phyloP scores from a whole-genome alignment of 2,329 filamentous ascomycete species.

The Coniochaeta hoffmannii region DNA sequence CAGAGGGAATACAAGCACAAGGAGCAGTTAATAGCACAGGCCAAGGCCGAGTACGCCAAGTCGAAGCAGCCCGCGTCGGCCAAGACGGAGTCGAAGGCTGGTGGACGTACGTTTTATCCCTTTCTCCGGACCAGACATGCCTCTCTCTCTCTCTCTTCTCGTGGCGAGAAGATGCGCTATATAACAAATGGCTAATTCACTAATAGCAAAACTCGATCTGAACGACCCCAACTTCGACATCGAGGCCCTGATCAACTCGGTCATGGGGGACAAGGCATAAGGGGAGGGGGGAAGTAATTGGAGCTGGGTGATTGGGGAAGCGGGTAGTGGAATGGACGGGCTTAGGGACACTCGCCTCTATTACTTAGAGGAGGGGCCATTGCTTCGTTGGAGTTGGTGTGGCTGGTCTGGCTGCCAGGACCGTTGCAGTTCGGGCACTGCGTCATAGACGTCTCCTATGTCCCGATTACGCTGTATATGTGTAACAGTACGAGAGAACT shows the following conservation, averaged over 20 bases:
- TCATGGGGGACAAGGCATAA: slow-evolving; percentile 48
- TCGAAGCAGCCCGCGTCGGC: slow-evolving; percentile 49
- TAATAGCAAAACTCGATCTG: slow-evolving; percentile 44
- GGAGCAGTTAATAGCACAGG: slow-evolving; percentile 83
- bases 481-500: slow-evolving; percentile 39
- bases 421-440: slow-evolving; percentile 33
- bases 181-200: neutral
- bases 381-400: neutral
- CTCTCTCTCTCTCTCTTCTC: no score
- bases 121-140: neutral
- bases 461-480: slow-evolving; percentile 40
- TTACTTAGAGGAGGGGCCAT: neutral
- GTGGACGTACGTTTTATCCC: slow-evolving; percentile 23
- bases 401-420: slow-evolving; percentile 6
- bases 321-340: slow-evolving; percentile 19
- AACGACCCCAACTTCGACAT: slow-evolving; percentile 88
- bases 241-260: slow-evolving; percentile 69
- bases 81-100: slow-evolving; percentile 19
- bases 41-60: slow-evolving; percentile 84
- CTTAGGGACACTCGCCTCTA: no score
- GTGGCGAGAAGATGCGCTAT: no score
- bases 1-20: slow-evolving; percentile 86
- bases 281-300: slow-evolving; percentile 9
- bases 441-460: slow-evolving; percentile 42
- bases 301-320: slow-evolving; percentile 14